These are phyloP conservation scores for Aspergillus fructus DNA, from an alignment of 2,329 filamentous ascomycete genomes.

Conservation along the genomic window DNA sequence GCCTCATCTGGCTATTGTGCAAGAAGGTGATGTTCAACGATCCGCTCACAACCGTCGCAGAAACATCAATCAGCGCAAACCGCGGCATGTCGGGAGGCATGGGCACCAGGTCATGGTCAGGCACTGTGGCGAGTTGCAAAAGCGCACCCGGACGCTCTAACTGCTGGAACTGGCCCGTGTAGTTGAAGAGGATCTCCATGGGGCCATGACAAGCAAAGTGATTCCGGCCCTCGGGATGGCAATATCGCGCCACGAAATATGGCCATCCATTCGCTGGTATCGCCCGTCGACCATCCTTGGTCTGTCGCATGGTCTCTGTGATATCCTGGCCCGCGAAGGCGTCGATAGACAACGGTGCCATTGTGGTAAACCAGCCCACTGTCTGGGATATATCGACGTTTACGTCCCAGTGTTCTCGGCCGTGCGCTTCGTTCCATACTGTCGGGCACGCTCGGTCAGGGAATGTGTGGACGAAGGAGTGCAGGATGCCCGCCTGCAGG, in stretches of 20 bases:
- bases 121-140: neutral
- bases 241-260: constrained; percentile 4
- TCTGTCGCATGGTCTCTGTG: neutral
- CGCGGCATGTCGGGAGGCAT: neutral
- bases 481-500: constrained; percentile 7
- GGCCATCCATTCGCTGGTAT: constrained; percentile 7
- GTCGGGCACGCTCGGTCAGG: constrained; percentile 1
- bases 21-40: neutral
- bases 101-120: neutral
- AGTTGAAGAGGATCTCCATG: constrained; percentile 26
- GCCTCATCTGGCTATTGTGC: neutral
- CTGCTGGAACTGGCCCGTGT: constrained; percentile 21
- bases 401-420: constrained; percentile 11
- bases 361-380: constrained; percentile 17
- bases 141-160: constrained; percentile 15
- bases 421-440: constrained; percentile 11
- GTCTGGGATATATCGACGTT: constrained; percentile 10
- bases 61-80: neutral
- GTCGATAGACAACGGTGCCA: constrained; percentile 3
- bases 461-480: constrained; percentile 8
- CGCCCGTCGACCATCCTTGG: neutral
- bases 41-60: neutral
- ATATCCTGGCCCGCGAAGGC: neutral
- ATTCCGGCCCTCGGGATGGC: neutral
- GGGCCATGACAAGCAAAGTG: constrained; percentile 4